Conservation (phyloP, 176 grass and related monocot species). For the Areca catechu region DNA sequence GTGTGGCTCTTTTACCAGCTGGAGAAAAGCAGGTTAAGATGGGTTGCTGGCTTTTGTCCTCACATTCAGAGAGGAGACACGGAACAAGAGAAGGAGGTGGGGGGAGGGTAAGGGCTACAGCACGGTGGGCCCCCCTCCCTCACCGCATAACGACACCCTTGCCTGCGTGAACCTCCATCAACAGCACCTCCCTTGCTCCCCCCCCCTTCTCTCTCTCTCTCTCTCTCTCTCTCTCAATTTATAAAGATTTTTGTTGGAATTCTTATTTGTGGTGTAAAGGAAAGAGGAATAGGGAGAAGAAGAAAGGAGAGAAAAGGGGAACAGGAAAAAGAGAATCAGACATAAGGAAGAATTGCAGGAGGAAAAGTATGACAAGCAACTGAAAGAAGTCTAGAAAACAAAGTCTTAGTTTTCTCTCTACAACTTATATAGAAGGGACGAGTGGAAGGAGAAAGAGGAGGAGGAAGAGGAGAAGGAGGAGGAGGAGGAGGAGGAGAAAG, state of each 20-base stretch:
- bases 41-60: slow-evolving; percentile 5
- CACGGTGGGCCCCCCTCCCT: slow-evolving; percentile 18
- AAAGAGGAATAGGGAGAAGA: background rate
- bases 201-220: background rate
- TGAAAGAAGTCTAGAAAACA: background rate
- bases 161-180: slow-evolving; percentile 22
- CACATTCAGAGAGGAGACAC: slow-evolving; percentile 1
- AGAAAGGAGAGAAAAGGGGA: background rate
- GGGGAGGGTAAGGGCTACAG: slow-evolving; percentile 19
- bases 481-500: slow-evolving; percentile 5
- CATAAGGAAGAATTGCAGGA: background rate
- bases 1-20: background rate
- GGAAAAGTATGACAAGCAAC: slow-evolving; percentile 17
- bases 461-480: slow-evolving; percentile 3
- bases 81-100: background rate
- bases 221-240: background rate
- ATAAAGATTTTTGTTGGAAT: background rate
- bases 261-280: slow-evolving; percentile 18
- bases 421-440: background rate
- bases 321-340: background rate
- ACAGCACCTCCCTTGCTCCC: background rate
- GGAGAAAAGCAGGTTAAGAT: background rate
- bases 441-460: background rate
- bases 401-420: background rate
- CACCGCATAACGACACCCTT: slow-evolving; percentile 24